Evolutionary conservation across 805 yeast species (phyloP), one percentile per base, ranked within the genome.

Genomic region (Metschnikowia peoriensis): DNA sequence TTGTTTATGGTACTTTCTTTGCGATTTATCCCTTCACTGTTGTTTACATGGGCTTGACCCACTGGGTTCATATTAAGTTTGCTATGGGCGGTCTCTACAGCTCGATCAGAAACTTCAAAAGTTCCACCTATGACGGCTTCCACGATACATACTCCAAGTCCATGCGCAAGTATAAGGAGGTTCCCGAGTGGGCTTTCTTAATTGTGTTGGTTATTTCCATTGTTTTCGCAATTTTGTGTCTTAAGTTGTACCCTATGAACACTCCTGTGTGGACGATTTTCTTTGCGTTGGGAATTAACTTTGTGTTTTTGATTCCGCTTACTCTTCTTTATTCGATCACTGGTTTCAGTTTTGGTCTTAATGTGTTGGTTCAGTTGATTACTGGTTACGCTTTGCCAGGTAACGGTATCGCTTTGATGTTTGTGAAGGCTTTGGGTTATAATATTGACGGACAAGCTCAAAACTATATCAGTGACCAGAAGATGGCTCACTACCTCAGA

Each of bases 361-460:
- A 72, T 57, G 78, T 73, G 32, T 71, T 73, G 44, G 70, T 76
- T 28, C 76, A 73, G 57, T 71, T 73, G 56, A 69, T 73, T 44
- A 55, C 70, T 51, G 78, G 78, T 56, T 73, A 73, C 66, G 71
- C 73, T 70, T 52, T 73, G 48, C 77, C 77, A 55, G 81, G 81
- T 54, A 76, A 75, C 60, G 80, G 80, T 46, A 55, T 75, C 54
- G 79, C 78, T 27, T 74, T 72, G 71, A 71, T 78, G 77, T 70
- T 76, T 55, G 69, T 76, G 66, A 74, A 77, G 60, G 73, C 78
- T 28, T 76, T 66, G 52, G 80, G 80, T 45, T 78, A 73, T 64
- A 78, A 76, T 60, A 72, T 79, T 45, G 75, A 73, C 60, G 70
- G 67, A 51, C 82, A 78, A 61, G 81, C 79, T 12, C 71, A 77